Base-by-base conservation (phyloP, 768 basidiomycete genomes). In the Pleurotus tuber-regium region DNA sequence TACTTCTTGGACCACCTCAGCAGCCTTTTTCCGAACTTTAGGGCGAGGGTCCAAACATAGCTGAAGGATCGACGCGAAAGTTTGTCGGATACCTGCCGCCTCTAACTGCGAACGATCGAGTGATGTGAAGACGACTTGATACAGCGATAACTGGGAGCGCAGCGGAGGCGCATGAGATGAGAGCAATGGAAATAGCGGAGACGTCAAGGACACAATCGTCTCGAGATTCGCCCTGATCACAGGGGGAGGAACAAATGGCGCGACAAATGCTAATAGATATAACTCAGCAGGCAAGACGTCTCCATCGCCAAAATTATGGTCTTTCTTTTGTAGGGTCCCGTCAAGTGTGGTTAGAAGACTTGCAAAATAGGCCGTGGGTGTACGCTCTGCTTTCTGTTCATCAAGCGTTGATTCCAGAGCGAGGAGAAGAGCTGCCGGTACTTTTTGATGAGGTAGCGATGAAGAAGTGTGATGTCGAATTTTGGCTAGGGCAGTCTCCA, bases 351-450 rank as follows among this genome's bases (percentile, higher is more conserved):
- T 92, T 43, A 92, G 72, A 53, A 96, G 76, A 2, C 89, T 87
- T n/a, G 93, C 91, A 68, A 95, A 97, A 73, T 98, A 98, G 25
- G 97, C 96, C 1, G 92, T 93, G 5, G 95, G 78, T 6, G 87
- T 78, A 33, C 72, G 69, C 48, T 87, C 84, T 6, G 85, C 75
- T 54, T 72, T 73, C 60, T 87, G 85, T 60, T 91, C 88, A 58
- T 76, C 70, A 58, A 86, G 80, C 33, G 86, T 91, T 12, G 83
- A 78, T 68, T 98, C 96, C 58, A 98, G 74, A 2, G 93, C 95
- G 51, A 77, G 69, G 38, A 98, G 78, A 19, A 98, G 81, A 40
- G 80, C 83, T 23, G 95, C 96, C 4, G 94, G 92, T 51, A 87
- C 79, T 65, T 91, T 91, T 71, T 98, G 94, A 62, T 96, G 90